A percentile compares a stretch with the other conserved stretches of the same genome.
These are phyloP conservation scores for Calycina marina DNA, from an alignment of 2,329 filamentous ascomycete species.

Conservation along the genomic window DNA sequence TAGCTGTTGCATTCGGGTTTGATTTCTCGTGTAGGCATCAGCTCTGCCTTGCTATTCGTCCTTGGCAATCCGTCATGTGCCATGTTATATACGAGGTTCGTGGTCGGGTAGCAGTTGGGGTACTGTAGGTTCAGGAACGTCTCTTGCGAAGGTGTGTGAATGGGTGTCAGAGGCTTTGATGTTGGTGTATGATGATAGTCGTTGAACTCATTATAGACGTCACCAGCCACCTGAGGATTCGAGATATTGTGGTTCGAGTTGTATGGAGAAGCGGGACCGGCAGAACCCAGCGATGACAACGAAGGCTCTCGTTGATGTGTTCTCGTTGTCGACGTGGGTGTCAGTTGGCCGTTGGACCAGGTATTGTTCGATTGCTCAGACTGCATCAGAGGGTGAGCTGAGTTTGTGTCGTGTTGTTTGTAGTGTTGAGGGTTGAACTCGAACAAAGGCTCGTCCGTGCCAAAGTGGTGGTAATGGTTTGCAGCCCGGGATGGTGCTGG, in stretches of 20 bases:
- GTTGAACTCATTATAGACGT: conserved; percentile 26
- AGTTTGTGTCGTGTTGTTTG: conserved; percentile 9
- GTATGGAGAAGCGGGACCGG: conserved; percentile 45
- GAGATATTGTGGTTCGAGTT: conserved; percentile 33
- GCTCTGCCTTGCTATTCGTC: conserved; percentile 14
- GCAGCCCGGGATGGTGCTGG: conserved; percentile 5
- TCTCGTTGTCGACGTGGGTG: conserved; percentile 20
- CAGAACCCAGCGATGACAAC: conserved; percentile 43
- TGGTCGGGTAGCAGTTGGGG: conserved; percentile 26
- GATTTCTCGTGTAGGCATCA: conserved; percentile 21
- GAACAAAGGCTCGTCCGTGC: conserved; percentile 14
- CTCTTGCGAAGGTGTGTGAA: conserved; percentile 21
- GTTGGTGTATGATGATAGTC: conserved; percentile 12
- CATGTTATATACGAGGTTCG: conserved; percentile 10
- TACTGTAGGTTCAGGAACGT: conserved; percentile 22
- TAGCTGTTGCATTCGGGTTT: conserved; percentile 5
- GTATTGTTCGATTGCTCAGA: conserved; percentile 15
- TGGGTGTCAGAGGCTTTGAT: conserved; percentile 21
- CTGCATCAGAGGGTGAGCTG: conserved; percentile 19
- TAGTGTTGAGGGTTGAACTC: conserved; percentile 12
- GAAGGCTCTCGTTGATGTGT: conserved; percentile 45
- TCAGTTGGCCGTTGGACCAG: conserved; percentile 21
- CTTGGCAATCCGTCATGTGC: conserved; percentile 14
- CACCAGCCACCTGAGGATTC: conserved; percentile 42
- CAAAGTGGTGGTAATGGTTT: conserved; percentile 12